Conservation (phyloP, 2,329 filamentous ascomycete genomes). For the Aspergillus jensenii region DNA sequence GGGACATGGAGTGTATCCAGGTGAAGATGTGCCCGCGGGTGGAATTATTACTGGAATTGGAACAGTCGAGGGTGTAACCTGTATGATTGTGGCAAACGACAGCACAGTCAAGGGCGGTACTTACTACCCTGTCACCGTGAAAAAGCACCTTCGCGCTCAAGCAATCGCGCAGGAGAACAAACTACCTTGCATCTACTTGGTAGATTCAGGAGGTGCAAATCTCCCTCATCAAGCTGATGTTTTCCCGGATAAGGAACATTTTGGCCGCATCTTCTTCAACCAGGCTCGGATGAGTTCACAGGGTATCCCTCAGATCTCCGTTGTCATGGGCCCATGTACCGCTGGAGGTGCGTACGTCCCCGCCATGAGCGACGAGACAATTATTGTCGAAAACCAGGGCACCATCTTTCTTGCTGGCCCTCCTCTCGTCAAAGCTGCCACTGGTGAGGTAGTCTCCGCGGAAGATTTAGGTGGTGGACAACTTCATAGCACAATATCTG, state of each 20-base stretch:
- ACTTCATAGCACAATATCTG: slow-evolving; percentile 86
- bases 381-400: slow-evolving; percentile 94
- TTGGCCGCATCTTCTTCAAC: slow-evolving; percentile 97
- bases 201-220: slow-evolving; percentile 94
- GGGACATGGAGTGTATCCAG: slow-evolving; percentile 79
- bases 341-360: slow-evolving; percentile 95
- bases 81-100: slow-evolving; percentile 92
- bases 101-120: slow-evolving; percentile 97
- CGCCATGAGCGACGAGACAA: slow-evolving; percentile 95
- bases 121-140: slow-evolving; percentile 95
- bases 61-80: slow-evolving; percentile 84
- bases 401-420: slow-evolving; percentile 96
- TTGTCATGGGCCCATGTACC: slow-evolving; percentile 97
- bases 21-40: slow-evolving; percentile 82
- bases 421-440: slow-evolving; percentile 92
- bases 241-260: slow-evolving; percentile 92
- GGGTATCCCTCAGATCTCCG: slow-evolving; percentile 88
- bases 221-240: slow-evolving; percentile 93
- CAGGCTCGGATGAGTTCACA: slow-evolving; percentile 88
- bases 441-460: slow-evolving; percentile 84
- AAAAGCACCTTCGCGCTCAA: slow-evolving; percentile 94
- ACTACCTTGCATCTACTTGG: slow-evolving; percentile 84
- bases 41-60: slow-evolving; percentile 93
- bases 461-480: slow-evolving; percentile 89
- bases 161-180: slow-evolving; percentile 85